Evolutionary conservation across 805 yeast genomes (phyloP).

Genomic region (Nakazawaea siamensis): DNA sequence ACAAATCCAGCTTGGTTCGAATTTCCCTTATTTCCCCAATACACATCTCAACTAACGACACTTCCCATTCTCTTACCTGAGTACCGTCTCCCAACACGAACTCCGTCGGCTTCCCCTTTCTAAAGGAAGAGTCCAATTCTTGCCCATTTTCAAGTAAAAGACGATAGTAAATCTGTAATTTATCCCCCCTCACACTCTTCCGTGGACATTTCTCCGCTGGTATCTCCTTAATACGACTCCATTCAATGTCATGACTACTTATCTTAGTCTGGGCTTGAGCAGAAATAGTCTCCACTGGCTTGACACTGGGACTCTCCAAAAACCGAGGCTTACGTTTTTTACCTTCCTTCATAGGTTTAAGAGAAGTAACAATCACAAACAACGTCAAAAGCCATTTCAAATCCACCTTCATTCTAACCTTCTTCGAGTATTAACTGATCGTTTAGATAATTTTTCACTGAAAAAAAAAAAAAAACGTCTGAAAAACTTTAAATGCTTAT

Average conservation of each 20-base stretch:
- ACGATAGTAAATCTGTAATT: slow-evolving; percentile 66
- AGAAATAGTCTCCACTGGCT: too few relatives aligned
- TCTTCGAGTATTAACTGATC: too few relatives aligned
- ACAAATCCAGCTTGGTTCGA: slow-evolving; percentile 70
- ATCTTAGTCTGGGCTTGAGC: too few relatives aligned
- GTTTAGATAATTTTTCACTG: too few relatives aligned
- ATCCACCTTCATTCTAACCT: too few relatives aligned
- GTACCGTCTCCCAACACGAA: slow-evolving; percentile 69
- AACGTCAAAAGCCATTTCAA: too few relatives aligned
- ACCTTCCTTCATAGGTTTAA: neutral
- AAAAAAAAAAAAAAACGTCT: too few relatives aligned
- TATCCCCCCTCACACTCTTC: slow-evolving; percentile 58
- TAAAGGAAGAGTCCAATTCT: slow-evolving; percentile 66
- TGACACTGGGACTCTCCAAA: too few relatives aligned
- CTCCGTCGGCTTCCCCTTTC: slow-evolving; percentile 56
- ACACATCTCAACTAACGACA: slow-evolving; percentile 69
- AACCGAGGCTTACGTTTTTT: slow-evolving; percentile 7
- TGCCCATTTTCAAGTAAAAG: slow-evolving; percentile 63
- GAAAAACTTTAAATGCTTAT: too few relatives aligned
- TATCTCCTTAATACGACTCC: slow-evolving; percentile 38
- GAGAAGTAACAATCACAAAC: too few relatives aligned
- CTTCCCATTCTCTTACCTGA: slow-evolving; percentile 88
- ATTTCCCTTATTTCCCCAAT: slow-evolving; percentile 78
- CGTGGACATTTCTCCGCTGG: slow-evolving; percentile 45
- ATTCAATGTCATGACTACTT: too few relatives aligned